Base-by-base conservation (phyloP, 176 grass and related monocot genomes). In the Musa acuminata region DNA sequence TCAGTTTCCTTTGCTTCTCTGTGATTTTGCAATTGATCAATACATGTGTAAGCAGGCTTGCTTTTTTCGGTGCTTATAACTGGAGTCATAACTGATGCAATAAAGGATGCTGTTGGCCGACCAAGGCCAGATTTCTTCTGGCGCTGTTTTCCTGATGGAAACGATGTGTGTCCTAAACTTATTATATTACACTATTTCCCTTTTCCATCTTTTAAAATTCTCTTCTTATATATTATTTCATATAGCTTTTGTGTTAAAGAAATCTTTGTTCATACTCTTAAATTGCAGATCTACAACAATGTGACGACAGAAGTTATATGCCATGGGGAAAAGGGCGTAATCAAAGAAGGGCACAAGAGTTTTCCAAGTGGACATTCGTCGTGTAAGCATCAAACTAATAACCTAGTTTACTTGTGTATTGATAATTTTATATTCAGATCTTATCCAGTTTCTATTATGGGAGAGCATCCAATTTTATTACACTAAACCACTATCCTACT, bases 41-140 rank as follows among this genome's bases (percentile, higher is more conserved):
- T 27, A n/a, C 20, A 10, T 14, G 14, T 14, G 19, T 57, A 43
- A 27, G 17, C 52, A 74, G 72, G 72, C 53, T 74, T 74, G 51
- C 72, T 74, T 35, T 74, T 25, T 74, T 74, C 72, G 1, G 53
- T 27, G 26, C 24, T 74, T 25, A 74, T 74, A 25, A 74, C 72
- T 74, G 72, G 72, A 29, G 72, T 74, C 13, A 2, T 74, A 74
- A 74, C 72, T 74, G 72, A 74, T 74, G 72, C 72, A 19, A 74
- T 74, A 55, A 74, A 74, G 51, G 72, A 74, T 55, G 72, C 72
- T 58, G 72, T 74, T 58, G 72, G 72, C 16, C 52, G 72, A 57
- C 72, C 72, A 17, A 21, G 72, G 25, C 72, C 72, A 58, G 72
- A 74, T 74, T 74, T 74, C 25, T 74, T 74, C 24, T 74, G 72